Evolutionary conservation across 176 grass and related monocot species (phyloP).

Genomic region (Areca catechu): DNA sequence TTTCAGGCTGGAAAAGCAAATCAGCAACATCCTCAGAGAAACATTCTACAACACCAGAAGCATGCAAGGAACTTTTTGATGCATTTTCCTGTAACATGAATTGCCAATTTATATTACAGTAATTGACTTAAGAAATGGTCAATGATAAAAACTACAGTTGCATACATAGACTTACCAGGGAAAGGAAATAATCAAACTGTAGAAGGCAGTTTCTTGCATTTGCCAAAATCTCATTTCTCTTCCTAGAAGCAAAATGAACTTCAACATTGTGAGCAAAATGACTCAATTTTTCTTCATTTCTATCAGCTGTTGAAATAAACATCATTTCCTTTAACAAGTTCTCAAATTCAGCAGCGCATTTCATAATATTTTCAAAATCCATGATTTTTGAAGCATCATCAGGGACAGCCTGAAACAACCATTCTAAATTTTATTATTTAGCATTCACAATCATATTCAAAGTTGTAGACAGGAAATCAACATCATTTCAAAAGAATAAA

Average conservation of each 20-base stretch:
- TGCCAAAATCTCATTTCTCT: constrained; percentile 79
- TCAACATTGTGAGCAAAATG: constrained; percentile 87
- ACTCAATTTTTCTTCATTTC: constrained; percentile 71
- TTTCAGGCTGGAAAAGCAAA: constrained; percentile 78
- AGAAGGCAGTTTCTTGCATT: constrained; percentile 71
- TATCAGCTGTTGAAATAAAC: constrained; percentile 55
- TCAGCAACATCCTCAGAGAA: constrained; percentile 51
- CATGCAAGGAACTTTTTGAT: constrained; percentile 4
- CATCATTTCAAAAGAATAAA: no score
- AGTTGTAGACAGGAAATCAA: no score
- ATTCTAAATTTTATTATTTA: background rate
- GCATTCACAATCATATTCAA: no score
- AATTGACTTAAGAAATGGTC: background rate
- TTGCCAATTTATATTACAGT: background rate
- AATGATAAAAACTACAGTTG: background rate
- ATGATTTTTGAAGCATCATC: constrained; percentile 70
- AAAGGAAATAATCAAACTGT: constrained; percentile 51
- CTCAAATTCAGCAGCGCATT: constrained; percentile 75
- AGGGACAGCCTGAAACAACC: constrained; percentile 76
- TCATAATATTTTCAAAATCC: constrained; percentile 83
- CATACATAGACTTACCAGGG: constrained; percentile 51
- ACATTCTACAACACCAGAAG: constrained; percentile 7
- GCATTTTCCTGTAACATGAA: background rate
- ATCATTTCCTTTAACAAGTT: constrained; percentile 49
- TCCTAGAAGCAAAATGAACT: constrained; percentile 94